Evolutionary conservation across 352 stramenopile genomes (phyloP).

Genomic region (Pythium folliculosum): DNA sequence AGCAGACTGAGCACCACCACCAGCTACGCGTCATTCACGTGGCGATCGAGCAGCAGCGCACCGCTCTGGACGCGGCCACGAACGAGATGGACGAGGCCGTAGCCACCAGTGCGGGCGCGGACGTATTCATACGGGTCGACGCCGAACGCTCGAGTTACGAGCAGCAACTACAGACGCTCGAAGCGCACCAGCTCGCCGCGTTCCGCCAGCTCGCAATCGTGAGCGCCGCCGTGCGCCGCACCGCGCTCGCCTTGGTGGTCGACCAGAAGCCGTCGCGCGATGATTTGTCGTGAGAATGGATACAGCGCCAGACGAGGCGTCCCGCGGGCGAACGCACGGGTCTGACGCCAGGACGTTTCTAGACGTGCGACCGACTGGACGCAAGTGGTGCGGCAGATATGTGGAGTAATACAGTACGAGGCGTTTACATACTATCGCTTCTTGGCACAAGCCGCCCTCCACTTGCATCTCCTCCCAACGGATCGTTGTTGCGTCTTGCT

Average conservation of each 20-base stretch:
- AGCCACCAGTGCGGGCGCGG: conserved; percentile 46
- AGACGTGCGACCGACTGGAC: too few relatives aligned
- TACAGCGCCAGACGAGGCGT: too few relatives aligned
- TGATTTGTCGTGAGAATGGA: not conserved
- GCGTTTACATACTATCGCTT: too few relatives aligned
- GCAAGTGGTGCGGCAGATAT: too few relatives aligned
- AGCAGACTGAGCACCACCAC: conserved; percentile 48
- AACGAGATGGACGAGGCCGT: conserved; percentile 68
- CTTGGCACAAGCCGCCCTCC: too few relatives aligned
- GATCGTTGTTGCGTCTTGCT: too few relatives aligned
- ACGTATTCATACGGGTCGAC: conserved; percentile 51
- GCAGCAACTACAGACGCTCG: conserved; percentile 40
- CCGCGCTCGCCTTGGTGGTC: conserved; percentile 36
- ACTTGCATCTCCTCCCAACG: too few relatives aligned
- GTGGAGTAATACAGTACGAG: too few relatives aligned
- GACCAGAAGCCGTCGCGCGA: not conserved
- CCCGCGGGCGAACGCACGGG: not conserved
- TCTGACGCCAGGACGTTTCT: too few relatives aligned
- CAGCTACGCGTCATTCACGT: conserved; percentile 49
- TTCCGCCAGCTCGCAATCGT: conserved; percentile 54
- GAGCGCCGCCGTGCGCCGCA: conserved; percentile 50
- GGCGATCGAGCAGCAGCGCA: conserved; percentile 39
- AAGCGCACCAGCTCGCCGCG: conserved; percentile 47
- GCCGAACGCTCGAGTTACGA: conserved; percentile 45
- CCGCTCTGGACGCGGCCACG: conserved; percentile 34